Base-by-base conservation (phyloP, 345 rosid genomes). In the Eucalyptus tenuipes region DNA sequence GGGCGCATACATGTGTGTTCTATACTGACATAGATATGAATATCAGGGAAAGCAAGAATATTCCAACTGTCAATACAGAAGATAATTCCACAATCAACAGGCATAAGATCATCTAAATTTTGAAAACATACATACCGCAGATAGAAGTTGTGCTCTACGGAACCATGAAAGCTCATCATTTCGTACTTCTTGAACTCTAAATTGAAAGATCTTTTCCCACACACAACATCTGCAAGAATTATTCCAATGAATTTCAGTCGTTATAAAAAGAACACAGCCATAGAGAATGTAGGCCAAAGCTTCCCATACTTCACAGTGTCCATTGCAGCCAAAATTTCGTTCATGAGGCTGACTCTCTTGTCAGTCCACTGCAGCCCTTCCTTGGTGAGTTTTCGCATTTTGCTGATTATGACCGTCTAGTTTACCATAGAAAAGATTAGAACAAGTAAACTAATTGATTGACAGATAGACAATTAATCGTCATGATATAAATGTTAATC, bases 321-420 rank as follows among this genome's bases (percentile, higher is more conserved):
- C 98, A 97, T 97, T 88, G 99, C 95, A 40, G 98, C 95, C 92
- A 97, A 92, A 92, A 97, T 95, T 93, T 96, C 99, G 90, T 96
- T 97, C 91, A 93, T 95, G 91, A 96, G 95, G 89, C 98, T 93
- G 87, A 97, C 98, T 93, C 99, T 95, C 91, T 94, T 95, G 93
- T 96, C 99, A 88, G 99, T 97, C 92, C 97, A 92, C 90, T 95
- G 98, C 92, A 97, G 91, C 86, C 99, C 98, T 91, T 97, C 97
- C 94, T 96, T 96, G 27, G 98, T 93, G 90, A 95, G 91, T 91
- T 95, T 96, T 88, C 95, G 94, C 98, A 95, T 96, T 93, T 93
- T 96, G 94, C 98, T 95, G 88, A 96, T 92, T 86, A 97, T 90
- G 61, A 94, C 86, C 18, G 98, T 96, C 99, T 97, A 91, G 89